Conservation (phyloP, 352 stramenopile species). For the Globisporangium viniferum region DNA sequence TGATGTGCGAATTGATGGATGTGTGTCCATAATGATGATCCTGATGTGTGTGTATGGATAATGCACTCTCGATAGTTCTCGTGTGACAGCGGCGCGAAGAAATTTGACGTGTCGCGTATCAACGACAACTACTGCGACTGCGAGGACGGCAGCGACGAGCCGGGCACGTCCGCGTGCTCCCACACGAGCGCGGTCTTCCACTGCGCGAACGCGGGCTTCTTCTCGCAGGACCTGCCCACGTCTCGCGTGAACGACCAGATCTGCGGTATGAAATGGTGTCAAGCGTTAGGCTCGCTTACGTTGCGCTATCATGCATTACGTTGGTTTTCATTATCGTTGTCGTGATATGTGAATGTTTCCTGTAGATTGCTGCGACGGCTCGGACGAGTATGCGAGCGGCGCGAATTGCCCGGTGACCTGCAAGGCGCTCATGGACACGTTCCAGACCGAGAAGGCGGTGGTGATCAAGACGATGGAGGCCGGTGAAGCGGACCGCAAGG, state of each 20-base stretch:
- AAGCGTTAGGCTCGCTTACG: neutral
- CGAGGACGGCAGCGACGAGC: slow-evolving; percentile 86
- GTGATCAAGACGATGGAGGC: slow-evolving; percentile 72
- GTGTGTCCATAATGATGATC: neutral
- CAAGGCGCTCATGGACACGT: slow-evolving; percentile 31
- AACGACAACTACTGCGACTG: slow-evolving; percentile 97
- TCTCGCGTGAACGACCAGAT: slow-evolving; percentile 75
- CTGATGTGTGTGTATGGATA: neutral
- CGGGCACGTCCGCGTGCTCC: slow-evolving; percentile 83
- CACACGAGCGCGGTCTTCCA: slow-evolving; percentile 53
- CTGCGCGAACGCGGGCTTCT: slow-evolving; percentile 78
- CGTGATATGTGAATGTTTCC: neutral
- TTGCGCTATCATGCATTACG: neutral
- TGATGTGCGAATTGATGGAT: neutral
- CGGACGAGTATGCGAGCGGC: slow-evolving; percentile 71
- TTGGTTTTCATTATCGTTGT: neutral
- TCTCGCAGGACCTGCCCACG: slow-evolving; percentile 50
- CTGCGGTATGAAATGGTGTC: slow-evolving; percentile 39
- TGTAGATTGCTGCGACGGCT: slow-evolving; percentile 83
- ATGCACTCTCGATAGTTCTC: slow-evolving; percentile 32
- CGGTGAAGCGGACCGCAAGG: slow-evolving; percentile 45
- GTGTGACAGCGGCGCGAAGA: slow-evolving; percentile 60
- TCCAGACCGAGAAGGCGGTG: slow-evolving; percentile 46
- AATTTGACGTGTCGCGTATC: slow-evolving; percentile 48
- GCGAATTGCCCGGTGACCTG: slow-evolving; percentile 47